Conservation (phyloP, 495 filamentous ascomycete species). For the Hapsidospora chrysogenum region DNA sequence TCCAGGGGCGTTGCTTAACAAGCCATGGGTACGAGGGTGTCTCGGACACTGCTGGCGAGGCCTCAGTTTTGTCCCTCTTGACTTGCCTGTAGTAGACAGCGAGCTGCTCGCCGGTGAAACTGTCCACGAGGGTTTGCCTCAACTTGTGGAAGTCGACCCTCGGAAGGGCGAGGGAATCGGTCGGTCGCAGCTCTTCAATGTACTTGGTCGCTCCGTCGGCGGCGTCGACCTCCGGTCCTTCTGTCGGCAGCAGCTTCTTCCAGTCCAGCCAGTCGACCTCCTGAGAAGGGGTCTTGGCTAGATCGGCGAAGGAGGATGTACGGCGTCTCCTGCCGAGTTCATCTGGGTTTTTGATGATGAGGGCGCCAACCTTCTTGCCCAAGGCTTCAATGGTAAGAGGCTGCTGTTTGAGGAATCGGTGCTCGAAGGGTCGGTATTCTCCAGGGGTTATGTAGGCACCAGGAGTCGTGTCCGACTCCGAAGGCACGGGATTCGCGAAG, state of each 20-base stretch:
- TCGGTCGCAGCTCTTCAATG: conserved; percentile 25
- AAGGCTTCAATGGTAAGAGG: conserved; percentile 1
- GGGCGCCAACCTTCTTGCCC: background rate
- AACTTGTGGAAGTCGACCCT: conserved; percentile 22
- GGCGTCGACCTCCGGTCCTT: background rate
- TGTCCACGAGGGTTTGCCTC: conserved; percentile 14
- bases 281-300: too few relatives aligned
- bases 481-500: too few relatives aligned
- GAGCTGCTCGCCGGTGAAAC: conserved; percentile 27
- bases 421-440: too few relatives aligned
- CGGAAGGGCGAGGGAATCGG: conserved; percentile 9
- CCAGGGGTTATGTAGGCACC: too few relatives aligned
- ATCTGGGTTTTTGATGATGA: conserved; percentile 2
- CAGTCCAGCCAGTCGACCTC: too few relatives aligned
- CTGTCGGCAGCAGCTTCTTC: background rate
- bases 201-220: conserved; percentile 18
- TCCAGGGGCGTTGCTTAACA: background rate
- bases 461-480: too few relatives aligned
- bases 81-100: conserved; percentile 11
- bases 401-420: too few relatives aligned
- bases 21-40: conserved; percentile 3
- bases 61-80: background rate
- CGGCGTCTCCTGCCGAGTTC: background rate
- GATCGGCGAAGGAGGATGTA: too few relatives aligned
- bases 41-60: too few relatives aligned